Percentiles rank a stretch among this genome's conserved stretches.
Conservation (phyloP, 257 asterid species). For the Sherardia arvensis region DNA sequence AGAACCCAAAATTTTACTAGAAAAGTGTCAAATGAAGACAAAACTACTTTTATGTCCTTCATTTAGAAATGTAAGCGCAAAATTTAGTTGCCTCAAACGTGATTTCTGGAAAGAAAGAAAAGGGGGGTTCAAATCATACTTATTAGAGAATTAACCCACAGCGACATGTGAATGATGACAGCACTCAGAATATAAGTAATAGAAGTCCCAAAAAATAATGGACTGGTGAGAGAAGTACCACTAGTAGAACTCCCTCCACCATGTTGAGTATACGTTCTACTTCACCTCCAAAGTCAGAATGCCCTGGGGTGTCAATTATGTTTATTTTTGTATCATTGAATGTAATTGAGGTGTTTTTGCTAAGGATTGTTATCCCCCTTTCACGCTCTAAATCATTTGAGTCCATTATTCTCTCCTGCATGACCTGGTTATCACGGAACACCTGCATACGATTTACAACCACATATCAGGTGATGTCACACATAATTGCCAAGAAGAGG, state of each 20-base stretch:
- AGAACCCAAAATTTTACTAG: background rate
- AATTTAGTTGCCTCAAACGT: background rate
- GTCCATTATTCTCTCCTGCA: slow-evolving; percentile 97
- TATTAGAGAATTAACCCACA: background rate
- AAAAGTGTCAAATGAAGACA: background rate
- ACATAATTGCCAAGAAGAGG: background rate
- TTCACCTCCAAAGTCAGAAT: slow-evolving; percentile 99
- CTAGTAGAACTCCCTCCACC: slow-evolving; percentile 99
- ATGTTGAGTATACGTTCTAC: slow-evolving; percentile 97
- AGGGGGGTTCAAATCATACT: background rate
- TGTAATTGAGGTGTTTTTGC: slow-evolving; percentile 93
- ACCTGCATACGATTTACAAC: slow-evolving; percentile 46
- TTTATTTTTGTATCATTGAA: slow-evolving; percentile 83
- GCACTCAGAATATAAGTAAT: background rate
- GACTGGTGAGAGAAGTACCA: slow-evolving; percentile 39
- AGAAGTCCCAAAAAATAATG: background rate
- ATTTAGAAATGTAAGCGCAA: background rate
- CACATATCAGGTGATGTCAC: background rate
- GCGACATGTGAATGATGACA: background rate
- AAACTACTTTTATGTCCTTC: background rate
- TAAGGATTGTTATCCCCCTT: slow-evolving; percentile 96
- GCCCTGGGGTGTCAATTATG: slow-evolving; percentile 97
- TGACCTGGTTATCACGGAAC: slow-evolving; percentile 85
- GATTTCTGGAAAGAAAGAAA: background rate
- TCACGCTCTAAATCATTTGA: slow-evolving; percentile 97